Base-by-base conservation (phyloP, 768 basidiomycete species). In the Jaapia argillacea region DNA sequence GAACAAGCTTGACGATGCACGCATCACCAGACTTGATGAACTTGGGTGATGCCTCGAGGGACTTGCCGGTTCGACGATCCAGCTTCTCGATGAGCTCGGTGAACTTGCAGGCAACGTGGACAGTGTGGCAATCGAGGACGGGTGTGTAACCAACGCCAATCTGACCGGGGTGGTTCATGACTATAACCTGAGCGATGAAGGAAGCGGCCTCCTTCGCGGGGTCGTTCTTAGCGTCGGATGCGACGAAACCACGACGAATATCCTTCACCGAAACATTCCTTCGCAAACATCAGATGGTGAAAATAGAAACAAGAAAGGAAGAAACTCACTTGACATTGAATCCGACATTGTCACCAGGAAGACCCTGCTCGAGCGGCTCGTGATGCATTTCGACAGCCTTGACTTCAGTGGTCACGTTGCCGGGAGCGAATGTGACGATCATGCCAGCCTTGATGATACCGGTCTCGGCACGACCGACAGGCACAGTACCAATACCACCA, bases 241-340 rank as follows among this genome's bases (percentile, higher is more conserved):
- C 89, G 57, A 98, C 96, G 70, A 98, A 97, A 50, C 96, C 96
- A 75, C 96, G 91, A 61, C 96, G 92, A 60, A 98, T 98, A 75
- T 99, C 96, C 81, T 99, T 99, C 67, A 99, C 94, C 49, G 96
- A 98, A 39, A 99, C 96, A 88, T 96, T 96, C 83, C 85, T 89
- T 51, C 25, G 49, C 37, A 14, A 44, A 51, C n/a, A 52, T 27
- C 42, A 18, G n/a, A 22, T 12, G 3, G 39, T 5, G 42, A 44
- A n/a, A 20, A 13, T 6, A 42, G 36, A 6, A 3, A 43, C 16
- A 35, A 44, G 43, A 20, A 21, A 45, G 44, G n/a, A n/a, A 46
- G 53, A 14, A 5, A 62, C 80, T 21, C 54, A 85, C 85, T 93
- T 94, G 75, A 93, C 85, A 82, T 96, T 96, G 81, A 96, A 98